Conservation (phyloP, 2,329 filamentous ascomycete genomes). For the Dothideomycetes sp. region DNA sequence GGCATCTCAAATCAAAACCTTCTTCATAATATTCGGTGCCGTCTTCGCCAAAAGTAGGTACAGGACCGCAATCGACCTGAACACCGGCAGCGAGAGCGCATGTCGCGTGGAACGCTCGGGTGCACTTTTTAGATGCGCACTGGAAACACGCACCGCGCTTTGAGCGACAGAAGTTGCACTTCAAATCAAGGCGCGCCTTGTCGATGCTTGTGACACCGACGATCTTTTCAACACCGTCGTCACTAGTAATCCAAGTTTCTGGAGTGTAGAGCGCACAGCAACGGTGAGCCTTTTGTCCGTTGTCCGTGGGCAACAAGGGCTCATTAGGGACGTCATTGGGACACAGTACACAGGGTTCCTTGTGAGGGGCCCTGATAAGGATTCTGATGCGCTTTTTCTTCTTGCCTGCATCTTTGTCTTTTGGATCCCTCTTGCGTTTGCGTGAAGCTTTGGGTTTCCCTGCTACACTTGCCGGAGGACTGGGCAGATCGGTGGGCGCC, state of each 20-base stretch:
- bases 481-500: conserved; percentile 59
- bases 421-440: conserved; percentile 59
- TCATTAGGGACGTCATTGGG: conserved; percentile 80
- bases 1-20: conserved; percentile 86
- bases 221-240: conserved; percentile 60
- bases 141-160: conserved; percentile 96
- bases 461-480: conserved; percentile 65
- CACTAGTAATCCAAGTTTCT: conserved; percentile 71
- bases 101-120: conserved; percentile 86
- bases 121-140: conserved; percentile 90
- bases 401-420: conserved; percentile 43
- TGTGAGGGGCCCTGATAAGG: conserved; percentile 58
- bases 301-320: conserved; percentile 76
- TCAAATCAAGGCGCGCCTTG: conserved; percentile 80
- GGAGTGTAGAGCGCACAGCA: conserved; percentile 86
- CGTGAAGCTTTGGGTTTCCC: conserved; percentile 51
- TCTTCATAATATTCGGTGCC: conserved; percentile 87
- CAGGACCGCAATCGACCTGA: conserved; percentile 76
- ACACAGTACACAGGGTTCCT: conserved; percentile 81
- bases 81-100: conserved; percentile 89
- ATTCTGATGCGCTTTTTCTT: conserved; percentile 71
- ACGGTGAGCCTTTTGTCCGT: conserved; percentile 77
- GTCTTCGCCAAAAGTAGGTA: conserved; percentile 81
- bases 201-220: conserved; percentile 73
- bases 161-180: conserved; percentile 89